Conservation (phyloP, 1,139 yeast species). For the Taphrina sp. region DNA sequence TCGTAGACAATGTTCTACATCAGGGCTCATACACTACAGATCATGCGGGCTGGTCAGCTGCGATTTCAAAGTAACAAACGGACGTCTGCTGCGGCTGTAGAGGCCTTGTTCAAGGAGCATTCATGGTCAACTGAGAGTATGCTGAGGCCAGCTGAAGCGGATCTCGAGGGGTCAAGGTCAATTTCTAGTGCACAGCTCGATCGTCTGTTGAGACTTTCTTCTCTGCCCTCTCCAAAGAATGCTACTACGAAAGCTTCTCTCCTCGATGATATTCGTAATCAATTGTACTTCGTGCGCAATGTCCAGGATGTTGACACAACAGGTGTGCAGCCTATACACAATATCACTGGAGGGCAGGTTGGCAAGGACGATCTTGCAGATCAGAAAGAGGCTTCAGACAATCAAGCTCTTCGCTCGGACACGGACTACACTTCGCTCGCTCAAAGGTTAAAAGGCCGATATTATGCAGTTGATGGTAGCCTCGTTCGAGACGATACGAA, state of each 20-base stretch:
- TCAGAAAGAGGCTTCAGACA: neutral
- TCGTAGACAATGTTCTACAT: too few species aligned
- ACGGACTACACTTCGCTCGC: conserved; percentile 21
- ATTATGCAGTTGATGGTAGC: conserved; percentile 22
- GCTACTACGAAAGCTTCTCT: conserved; percentile 34
- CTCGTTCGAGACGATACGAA: conserved; percentile 4
- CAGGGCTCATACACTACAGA: neutral
- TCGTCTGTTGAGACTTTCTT: conserved; percentile 19
- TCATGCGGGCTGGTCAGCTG: neutral
- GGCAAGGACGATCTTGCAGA: conserved; percentile 7
- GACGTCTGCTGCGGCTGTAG: neutral
- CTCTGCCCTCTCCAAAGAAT: conserved; percentile 25
- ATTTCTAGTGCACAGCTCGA: conserved; percentile 15
- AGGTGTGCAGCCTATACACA: conserved; percentile 42
- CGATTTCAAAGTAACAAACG: too few species aligned
- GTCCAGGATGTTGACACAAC: conserved; percentile 44
- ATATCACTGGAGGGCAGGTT: conserved; percentile 13
- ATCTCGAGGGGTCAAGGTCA: neutral
- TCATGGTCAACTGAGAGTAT: conserved; percentile 29
- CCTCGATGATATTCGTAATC: conserved; percentile 42
- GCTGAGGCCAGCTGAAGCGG: neutral
- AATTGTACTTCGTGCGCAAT: conserved; percentile 45
- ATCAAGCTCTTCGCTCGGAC: neutral
- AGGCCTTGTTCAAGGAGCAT: conserved; percentile 6
- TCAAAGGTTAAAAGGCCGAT: neutral